phyloP scores from a whole-genome alignment of 176 grass and related monocot genomes.

The Panicum miliaceum region DNA sequence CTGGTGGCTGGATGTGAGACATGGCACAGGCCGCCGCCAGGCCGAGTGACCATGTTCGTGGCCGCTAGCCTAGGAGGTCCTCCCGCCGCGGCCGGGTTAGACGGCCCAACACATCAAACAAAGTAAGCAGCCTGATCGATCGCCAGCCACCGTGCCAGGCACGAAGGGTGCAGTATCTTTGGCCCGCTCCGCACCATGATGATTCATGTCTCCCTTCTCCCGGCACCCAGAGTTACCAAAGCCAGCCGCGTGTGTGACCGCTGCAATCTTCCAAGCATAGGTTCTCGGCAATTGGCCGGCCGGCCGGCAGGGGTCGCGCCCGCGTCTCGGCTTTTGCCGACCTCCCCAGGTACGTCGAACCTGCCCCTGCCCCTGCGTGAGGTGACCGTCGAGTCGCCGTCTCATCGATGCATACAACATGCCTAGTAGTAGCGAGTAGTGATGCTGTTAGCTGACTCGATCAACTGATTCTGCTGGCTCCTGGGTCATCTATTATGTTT shows the following conservation, averaged over 20 bases:
- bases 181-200: background rate
- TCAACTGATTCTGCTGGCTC: too few relatives aligned
- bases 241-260: background rate
- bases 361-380: background rate
- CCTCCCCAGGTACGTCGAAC: background rate
- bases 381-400: background rate
- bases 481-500: background rate
- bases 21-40: too few relatives aligned
- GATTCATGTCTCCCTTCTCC: background rate
- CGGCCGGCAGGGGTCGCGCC: background rate
- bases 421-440: background rate
- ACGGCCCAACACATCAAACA: background rate
- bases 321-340: conserved; percentile 21
- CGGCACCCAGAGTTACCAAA: background rate
- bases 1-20: too few relatives aligned
- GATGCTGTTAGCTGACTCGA: too few relatives aligned
- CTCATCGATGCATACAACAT: background rate
- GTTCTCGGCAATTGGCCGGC: background rate
- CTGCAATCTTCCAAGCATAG: background rate
- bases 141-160: background rate
- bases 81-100: background rate
- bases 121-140: background rate
- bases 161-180: background rate
- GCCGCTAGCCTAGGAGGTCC: too few relatives aligned
- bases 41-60: background rate